These are phyloP conservation scores for Cyclotella distinguenda DNA, from an alignment of 108 stramenopile genomes.

Conservation along the genomic window DNA sequence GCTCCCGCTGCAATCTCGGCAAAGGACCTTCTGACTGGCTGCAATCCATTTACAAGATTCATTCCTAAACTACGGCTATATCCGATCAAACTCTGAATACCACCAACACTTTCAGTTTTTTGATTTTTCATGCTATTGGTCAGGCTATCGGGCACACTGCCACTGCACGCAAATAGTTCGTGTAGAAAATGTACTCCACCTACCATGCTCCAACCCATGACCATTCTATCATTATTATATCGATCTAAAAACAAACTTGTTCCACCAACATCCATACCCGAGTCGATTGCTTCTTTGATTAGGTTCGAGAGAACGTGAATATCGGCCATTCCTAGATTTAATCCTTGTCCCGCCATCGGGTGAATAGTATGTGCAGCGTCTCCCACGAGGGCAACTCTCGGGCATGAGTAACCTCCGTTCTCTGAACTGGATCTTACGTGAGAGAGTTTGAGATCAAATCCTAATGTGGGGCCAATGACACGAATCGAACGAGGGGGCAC, in stretches of 20 bases:
- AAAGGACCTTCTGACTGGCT: conserved; percentile 59
- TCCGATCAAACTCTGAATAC: conserved; percentile 37
- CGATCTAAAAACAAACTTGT: conserved; percentile 52
- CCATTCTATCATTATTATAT: conserved; percentile 62
- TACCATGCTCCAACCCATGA: conserved; percentile 36
- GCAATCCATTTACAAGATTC: conserved; percentile 70
- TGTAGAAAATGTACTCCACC: conserved; percentile 79
- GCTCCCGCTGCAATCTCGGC: conserved; percentile 69
- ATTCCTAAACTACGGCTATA: conserved; percentile 78
- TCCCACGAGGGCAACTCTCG: conserved; percentile 81
- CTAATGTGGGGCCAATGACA: conserved; percentile 35
- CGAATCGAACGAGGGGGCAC: conserved; percentile 42
- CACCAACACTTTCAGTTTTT: conserved; percentile 10
- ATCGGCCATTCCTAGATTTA: conserved; percentile 94
- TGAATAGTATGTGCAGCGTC: conserved; percentile 97
- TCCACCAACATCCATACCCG: conserved; percentile 72
- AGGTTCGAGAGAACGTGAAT: conserved; percentile 55
- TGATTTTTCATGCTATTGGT: neutral
- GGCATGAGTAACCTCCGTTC: conserved; percentile 30
- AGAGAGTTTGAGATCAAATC: conserved; percentile 42
- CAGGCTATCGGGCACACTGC: conserved; percentile 11
- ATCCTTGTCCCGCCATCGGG: conserved; percentile 97
- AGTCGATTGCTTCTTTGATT: conserved; percentile 57
- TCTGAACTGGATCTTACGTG: conserved; percentile 16
- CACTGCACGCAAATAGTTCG: conserved; percentile 56